Conservation (phyloP, 495 filamentous ascomycete genomes). For the Xeromyces bisporus region DNA sequence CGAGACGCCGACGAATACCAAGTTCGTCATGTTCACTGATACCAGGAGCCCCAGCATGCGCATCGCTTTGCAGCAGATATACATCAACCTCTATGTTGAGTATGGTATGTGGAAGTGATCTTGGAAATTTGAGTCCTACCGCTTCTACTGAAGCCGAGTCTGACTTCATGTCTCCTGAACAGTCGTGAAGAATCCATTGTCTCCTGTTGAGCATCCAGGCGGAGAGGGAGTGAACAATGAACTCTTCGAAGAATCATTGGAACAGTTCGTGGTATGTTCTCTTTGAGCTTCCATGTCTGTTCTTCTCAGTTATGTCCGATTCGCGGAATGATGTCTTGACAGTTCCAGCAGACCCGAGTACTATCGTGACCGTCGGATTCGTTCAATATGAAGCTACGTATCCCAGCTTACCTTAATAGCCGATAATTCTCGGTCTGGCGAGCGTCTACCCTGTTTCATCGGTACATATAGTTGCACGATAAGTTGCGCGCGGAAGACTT, state of each 20-base stretch:
- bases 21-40: slow-evolving; percentile 94
- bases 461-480: too few species aligned
- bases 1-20: slow-evolving; percentile 87
- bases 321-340: slow-evolving; percentile 2
- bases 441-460: too few species aligned
- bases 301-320: slow-evolving; percentile 1
- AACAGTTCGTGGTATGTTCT: slow-evolving; percentile 55
- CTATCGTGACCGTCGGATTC: slow-evolving; percentile 1
- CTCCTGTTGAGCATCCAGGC: slow-evolving; percentile 74
- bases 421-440: too few species aligned
- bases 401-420: too few species aligned
- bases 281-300: neutral
- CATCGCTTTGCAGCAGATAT: slow-evolving; percentile 90
- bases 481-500: too few species aligned
- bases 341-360: slow-evolving; percentile 1
- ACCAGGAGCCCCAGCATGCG: slow-evolving; percentile 76
- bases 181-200: slow-evolving; percentile 92
- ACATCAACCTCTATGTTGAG: slow-evolving; percentile 93
- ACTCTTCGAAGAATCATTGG: slow-evolving; percentile 80
- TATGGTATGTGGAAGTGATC: slow-evolving; percentile 42
- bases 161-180: slow-evolving; percentile 4
- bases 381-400: too few species aligned
- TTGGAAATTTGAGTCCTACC: too few species aligned
- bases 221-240: slow-evolving; percentile 85
- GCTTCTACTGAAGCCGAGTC: too few species aligned